These are phyloP conservation scores for Helichrysum umbraculigerum DNA, from an alignment of 129 eudicot genomes.

Conservation along the genomic window DNA sequence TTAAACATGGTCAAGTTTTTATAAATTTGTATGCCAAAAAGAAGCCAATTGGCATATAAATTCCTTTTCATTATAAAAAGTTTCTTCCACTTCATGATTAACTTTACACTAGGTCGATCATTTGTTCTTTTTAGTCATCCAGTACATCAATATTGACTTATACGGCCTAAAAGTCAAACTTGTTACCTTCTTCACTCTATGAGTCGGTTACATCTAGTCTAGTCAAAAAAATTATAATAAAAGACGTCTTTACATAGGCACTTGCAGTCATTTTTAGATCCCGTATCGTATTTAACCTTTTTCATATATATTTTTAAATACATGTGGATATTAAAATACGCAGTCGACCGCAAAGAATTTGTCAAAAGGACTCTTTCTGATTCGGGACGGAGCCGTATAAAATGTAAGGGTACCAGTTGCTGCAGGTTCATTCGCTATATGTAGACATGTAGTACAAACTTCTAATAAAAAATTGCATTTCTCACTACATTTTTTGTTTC, in stretches of 20 bases:
- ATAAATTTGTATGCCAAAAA: neutral
- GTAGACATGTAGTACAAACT: too few relatives aligned
- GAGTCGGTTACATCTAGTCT: conserved; percentile 3
- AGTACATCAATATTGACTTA: conserved; percentile 31
- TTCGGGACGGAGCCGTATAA: too few relatives aligned
- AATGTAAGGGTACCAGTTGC: too few relatives aligned
- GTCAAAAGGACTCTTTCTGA: too few relatives aligned
- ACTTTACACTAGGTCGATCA: neutral
- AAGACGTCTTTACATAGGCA: neutral
- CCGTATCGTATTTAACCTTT: conserved; percentile 6
- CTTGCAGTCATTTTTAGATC: neutral
- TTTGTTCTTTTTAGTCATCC: conserved; percentile 11
- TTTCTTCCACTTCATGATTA: conserved; percentile 19
- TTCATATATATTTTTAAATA: neutral
- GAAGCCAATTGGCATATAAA: conserved; percentile 23
- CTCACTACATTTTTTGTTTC: too few relatives aligned
- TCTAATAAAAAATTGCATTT: too few relatives aligned
- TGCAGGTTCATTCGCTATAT: too few relatives aligned
- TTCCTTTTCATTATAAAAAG: conserved; percentile 2
- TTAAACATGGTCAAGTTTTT: too few relatives aligned
- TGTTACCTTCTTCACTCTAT: conserved; percentile 26
- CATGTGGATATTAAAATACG: too few relatives aligned
- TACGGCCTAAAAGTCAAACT: conserved; percentile 14
- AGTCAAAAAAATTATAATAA: neutral
- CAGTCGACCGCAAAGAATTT: too few relatives aligned